phyloP scores from a whole-genome alignment of 148 eudicot genomes.

The Nepenthes gracilis region DNA sequence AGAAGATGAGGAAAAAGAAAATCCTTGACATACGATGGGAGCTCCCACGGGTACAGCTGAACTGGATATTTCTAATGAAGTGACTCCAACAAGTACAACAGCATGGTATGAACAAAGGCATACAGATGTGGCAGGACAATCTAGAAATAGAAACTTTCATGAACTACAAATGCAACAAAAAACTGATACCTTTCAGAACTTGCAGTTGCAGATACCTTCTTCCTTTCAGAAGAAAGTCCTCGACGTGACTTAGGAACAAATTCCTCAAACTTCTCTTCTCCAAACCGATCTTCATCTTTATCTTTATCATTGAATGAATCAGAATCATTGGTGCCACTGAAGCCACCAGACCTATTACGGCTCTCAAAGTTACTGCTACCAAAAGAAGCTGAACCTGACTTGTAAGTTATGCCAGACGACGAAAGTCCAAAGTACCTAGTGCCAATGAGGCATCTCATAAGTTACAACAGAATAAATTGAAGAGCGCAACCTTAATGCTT shows the following conservation, averaged over 20 bases:
- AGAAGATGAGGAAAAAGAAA: too few relatives aligned
- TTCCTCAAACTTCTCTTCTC: conserved; percentile 53
- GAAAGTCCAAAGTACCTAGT: conserved; percentile 88
- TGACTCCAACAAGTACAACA: too few relatives aligned
- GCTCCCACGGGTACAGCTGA: too few relatives aligned
- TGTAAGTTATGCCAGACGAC: conserved; percentile 71
- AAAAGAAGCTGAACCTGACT: conserved; percentile 59
- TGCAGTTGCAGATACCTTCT: conserved; percentile 35
- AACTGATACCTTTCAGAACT: conserved; percentile 31
- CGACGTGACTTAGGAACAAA: conserved; percentile 41
- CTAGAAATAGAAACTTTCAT: not conserved
- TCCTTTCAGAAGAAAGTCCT: conserved; percentile 25
- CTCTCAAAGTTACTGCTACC: conserved; percentile 43
- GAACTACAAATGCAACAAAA: not conserved
- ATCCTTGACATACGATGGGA: too few relatives aligned
- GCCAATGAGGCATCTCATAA: conserved; percentile 8
- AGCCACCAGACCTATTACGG: conserved; percentile 68
- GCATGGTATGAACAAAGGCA: too few relatives aligned
- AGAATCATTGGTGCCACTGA: conserved; percentile 42
- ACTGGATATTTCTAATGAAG: too few relatives aligned
- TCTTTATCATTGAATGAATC: conserved; percentile 41
- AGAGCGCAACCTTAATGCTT: not conserved
- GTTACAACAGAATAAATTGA: not conserved
- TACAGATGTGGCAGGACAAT: too few relatives aligned
- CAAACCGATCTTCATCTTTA: conserved; percentile 40